phyloP scores from a whole-genome alignment of 257 asterid species.

The Anisodus tanguticus region DNA sequence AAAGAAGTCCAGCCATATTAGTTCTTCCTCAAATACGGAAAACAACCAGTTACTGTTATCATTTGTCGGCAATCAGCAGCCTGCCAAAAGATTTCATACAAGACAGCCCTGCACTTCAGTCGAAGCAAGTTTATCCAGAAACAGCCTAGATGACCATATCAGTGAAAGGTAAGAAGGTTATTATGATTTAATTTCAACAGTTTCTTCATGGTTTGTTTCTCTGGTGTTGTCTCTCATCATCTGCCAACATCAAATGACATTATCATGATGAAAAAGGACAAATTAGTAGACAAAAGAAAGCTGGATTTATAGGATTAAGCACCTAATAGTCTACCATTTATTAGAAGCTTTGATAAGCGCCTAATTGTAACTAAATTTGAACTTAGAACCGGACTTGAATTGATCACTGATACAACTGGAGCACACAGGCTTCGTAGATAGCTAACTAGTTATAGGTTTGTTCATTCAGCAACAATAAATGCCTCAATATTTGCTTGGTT shows the following conservation, averaged over 20 bases:
- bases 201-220: background rate
- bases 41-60: constrained; percentile 67
- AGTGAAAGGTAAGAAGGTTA: constrained; percentile 59
- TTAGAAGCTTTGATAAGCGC: background rate
- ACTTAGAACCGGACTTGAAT: constrained; percentile 1
- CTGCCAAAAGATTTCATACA: constrained; percentile 47
- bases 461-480: background rate
- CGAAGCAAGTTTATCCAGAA: constrained; percentile 47
- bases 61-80: constrained; percentile 64
- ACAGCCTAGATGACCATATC: constrained; percentile 40
- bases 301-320: constrained; percentile 13
- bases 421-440: background rate
- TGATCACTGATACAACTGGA: constrained; percentile 1
- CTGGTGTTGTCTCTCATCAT: background rate
- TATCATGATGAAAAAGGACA: background rate
- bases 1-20: constrained; percentile 55
- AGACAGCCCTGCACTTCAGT: constrained; percentile 43
- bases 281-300: constrained; percentile 4
- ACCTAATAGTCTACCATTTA: background rate
- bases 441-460: background rate
- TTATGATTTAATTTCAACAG: background rate
- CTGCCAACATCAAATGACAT: background rate
- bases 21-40: constrained; percentile 55
- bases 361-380: background rate
- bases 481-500: background rate